phyloP scores from a whole-genome alignment of 352 stramenopile genomes.

The Globisporangium camurandrum region DNA sequence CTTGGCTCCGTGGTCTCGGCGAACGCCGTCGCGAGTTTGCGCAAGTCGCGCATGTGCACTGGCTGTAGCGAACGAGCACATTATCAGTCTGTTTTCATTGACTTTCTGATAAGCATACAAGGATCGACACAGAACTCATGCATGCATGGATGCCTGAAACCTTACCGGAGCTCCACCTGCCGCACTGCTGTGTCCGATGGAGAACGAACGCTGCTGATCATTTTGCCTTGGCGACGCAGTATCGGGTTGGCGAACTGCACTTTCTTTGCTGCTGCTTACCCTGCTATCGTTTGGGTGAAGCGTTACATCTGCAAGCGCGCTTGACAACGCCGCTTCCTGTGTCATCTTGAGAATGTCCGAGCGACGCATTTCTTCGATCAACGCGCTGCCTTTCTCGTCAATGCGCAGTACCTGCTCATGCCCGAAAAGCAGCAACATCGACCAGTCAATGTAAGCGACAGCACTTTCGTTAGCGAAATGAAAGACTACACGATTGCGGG shows the following conservation, averaged over 20 bases:
- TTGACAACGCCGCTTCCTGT: not conserved
- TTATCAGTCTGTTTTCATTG: no score
- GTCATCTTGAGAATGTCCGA: slow-evolving; percentile 17
- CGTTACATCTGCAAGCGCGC: not conserved
- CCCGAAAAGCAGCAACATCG: no score
- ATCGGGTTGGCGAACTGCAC: no score
- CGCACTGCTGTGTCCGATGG: no score
- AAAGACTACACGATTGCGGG: not conserved
- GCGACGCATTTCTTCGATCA: slow-evolving; percentile 10
- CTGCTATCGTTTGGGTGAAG: not conserved
- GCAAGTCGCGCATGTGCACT: slow-evolving; percentile 56
- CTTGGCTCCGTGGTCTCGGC: slow-evolving; percentile 40
- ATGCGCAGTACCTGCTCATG: slow-evolving; percentile 14
- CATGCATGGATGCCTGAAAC: no score
- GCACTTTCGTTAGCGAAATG: not conserved
- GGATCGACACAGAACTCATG: no score
- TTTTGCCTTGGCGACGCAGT: no score
- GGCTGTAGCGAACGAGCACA: no score
- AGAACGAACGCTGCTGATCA: no score
- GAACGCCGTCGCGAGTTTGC: slow-evolving; percentile 62
- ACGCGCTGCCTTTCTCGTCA: slow-evolving; percentile 5
- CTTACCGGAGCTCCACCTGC: no score
- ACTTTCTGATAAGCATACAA: no score
- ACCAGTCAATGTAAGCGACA: not conserved
- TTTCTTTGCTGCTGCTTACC: not conserved